Evolutionary conservation across 2,329 filamentous ascomycete genomes (phyloP).

Genomic region (Botrytis hyacinthi): DNA sequence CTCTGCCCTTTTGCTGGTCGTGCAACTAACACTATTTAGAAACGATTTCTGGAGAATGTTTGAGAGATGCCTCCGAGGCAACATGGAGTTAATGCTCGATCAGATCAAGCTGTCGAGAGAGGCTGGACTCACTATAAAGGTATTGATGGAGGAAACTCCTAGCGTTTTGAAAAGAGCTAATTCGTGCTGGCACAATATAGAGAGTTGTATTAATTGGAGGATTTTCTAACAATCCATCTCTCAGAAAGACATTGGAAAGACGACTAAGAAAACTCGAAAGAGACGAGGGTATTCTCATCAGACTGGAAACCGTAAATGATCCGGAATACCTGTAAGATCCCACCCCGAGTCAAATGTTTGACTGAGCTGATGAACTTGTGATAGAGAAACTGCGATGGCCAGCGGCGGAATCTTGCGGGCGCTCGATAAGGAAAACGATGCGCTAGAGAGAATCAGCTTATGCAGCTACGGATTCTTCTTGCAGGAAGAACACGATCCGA

Average conservation of each 20-base stretch:
- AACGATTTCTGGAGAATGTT: neutral
- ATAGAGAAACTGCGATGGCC: slow-evolving; percentile 17
- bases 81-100: slow-evolving; percentile 3
- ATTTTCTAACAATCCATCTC: slow-evolving; percentile 11
- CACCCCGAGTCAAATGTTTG: neutral
- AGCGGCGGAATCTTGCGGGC: neutral
- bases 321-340: slow-evolving; percentile 2
- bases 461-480: slow-evolving; percentile 14
- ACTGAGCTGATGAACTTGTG: neutral
- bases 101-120: neutral
- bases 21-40: neutral
- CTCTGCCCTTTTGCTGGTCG: neutral
- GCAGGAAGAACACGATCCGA: neutral
- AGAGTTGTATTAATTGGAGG: slow-evolving; percentile 6
- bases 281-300: neutral
- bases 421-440: neutral
- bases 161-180: neutral
- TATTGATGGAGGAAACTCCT: neutral
- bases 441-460: neutral
- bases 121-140: neutral
- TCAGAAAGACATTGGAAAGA: neutral
- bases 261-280: neutral
- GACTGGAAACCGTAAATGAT: neutral
- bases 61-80: neutral
- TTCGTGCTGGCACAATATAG: neutral